phyloP scores from a whole-genome alignment of 78 protist species.

The Planoprotostelium fungivorum region DNA sequence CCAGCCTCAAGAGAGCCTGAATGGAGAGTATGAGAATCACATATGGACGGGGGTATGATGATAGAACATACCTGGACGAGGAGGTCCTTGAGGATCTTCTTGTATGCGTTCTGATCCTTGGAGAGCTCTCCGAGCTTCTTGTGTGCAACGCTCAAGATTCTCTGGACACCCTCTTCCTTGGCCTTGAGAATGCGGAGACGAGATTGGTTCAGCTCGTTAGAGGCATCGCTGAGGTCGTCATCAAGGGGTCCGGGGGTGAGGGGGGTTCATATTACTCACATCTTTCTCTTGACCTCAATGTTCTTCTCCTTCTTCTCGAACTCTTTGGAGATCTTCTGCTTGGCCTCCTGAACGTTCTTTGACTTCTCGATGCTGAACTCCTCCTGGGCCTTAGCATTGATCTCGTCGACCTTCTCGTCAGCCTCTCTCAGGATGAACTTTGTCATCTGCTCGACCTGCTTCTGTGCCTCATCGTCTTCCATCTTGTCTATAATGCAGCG shows the following conservation, averaged over 20 bases:
- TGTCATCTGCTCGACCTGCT: slow-evolving; percentile 63
- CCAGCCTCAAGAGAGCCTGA: slow-evolving; percentile 32
- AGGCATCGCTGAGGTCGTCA: slow-evolving; percentile 26
- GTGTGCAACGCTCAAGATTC: slow-evolving; percentile 34
- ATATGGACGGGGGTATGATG: background rate
- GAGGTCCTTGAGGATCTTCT: slow-evolving; percentile 32
- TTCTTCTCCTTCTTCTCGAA: slow-evolving; percentile 75
- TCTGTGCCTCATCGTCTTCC: background rate
- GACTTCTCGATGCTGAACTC: slow-evolving; percentile 79
- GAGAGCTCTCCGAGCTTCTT: slow-evolving; percentile 32
- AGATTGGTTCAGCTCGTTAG: slow-evolving; percentile 57
- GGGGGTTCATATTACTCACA: slow-evolving; percentile 14
- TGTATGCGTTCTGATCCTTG: slow-evolving; percentile 25
- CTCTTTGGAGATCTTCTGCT: slow-evolving; percentile 67
- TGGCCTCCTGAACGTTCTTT: slow-evolving; percentile 67
- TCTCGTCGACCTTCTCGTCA: slow-evolving; percentile 72
- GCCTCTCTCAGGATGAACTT: slow-evolving; percentile 80
- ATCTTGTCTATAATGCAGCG: no score
- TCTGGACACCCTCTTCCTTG: slow-evolving; percentile 63
- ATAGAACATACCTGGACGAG: slow-evolving; percentile 19
- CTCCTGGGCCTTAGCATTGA: slow-evolving; percentile 67
- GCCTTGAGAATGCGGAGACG: slow-evolving; percentile 66
- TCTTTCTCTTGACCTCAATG: slow-evolving; percentile 76
- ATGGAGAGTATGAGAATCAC: background rate
- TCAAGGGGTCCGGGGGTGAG: background rate